phyloP scores from a whole-genome alignment of 192 early-diverging fungal genomes.

The Geranomyces variabilis region DNA sequence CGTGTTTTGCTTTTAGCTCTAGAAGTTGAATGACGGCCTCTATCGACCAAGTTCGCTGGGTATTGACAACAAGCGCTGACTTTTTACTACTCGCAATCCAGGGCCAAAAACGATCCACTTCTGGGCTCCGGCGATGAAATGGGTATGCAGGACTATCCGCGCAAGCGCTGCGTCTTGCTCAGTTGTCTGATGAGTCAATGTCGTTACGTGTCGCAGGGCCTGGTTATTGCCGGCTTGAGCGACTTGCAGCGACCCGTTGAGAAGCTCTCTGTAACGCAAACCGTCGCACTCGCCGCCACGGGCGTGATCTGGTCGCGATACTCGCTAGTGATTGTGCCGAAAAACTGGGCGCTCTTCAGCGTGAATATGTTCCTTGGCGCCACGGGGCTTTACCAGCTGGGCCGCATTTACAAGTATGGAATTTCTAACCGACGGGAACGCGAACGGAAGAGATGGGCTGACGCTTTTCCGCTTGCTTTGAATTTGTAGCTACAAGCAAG shows the following conservation, averaged over 20 bases:
- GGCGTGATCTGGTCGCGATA: constrained; percentile 98
- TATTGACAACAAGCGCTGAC: neutral
- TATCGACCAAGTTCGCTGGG: neutral
- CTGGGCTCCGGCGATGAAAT: constrained; percentile 95
- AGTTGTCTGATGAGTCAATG: too few species aligned
- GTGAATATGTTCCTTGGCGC: constrained; percentile 94
- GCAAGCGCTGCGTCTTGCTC: too few species aligned
- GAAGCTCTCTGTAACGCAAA: constrained; percentile 84
- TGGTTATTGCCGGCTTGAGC: constrained; percentile 91
- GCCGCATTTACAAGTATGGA: constrained; percentile 72
- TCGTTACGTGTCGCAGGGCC: constrained; percentile 58
- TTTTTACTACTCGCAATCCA: constrained; percentile 34
- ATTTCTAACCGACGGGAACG: neutral
- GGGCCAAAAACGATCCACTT: constrained; percentile 98
- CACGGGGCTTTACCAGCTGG: constrained; percentile 86
- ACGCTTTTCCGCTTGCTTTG: neutral
- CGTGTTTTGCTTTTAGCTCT: neutral
- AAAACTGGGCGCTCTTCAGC: constrained; percentile 85
- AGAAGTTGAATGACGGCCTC: neutral
- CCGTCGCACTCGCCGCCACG: constrained; percentile 83
- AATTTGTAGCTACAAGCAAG: constrained; percentile 8
- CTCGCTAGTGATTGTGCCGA: constrained; percentile 89
- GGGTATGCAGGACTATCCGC: constrained; percentile 56
- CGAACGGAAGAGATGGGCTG: neutral
- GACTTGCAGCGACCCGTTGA: constrained; percentile 90